Evolutionary conservation across 2,329 filamentous ascomycete species (phyloP), one percentile per base, ranked within the genome.

Genomic region (Zopfia rhizophila): DNA sequence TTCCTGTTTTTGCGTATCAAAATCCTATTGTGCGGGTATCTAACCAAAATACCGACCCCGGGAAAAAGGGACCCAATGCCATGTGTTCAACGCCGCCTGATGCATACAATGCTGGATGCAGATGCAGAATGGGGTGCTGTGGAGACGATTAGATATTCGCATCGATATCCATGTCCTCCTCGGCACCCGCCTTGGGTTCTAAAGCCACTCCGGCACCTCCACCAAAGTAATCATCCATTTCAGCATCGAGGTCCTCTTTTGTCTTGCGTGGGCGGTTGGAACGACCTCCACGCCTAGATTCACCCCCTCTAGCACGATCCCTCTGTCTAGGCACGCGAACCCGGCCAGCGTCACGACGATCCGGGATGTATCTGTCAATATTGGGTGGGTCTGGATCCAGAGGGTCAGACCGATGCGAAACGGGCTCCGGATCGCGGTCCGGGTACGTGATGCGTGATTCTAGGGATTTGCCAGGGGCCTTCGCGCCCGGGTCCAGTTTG

Each of bases 151-250:
- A n/a, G n/a, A n/a, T n/a, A n/a, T n/a, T n/a, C n/a, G n/a, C n/a
- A n/a, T n/a, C n/a, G n/a, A n/a, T n/a, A n/a, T n/a, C n/a, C n/a
- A n/a, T n/a, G n/a, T n/a, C n/a, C n/a, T n/a, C n/a, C n/a, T n/a
- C n/a, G n/a, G n/a, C n/a, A n/a, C n/a, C n/a, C n/a, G n/a, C n/a
- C n/a, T n/a, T n/a, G n/a, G n/a, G n/a, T n/a, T n/a, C n/a, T n/a
- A n/a, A n/a, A n/a, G n/a, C n/a, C n/a, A n/a, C n/a, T n/a, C n/a
- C n/a, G n/a, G n/a, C n/a, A n/a, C n/a, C n/a, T n/a, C n/a, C n/a
- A 27, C 24, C 24, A 78, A 91, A 97, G 72, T 97, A 97, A 66
- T 96, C 90, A 21, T 87, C 91, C 92, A 97, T 97, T 74, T 97
- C 92, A n/a, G 90, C 90, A 69, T 97, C 92, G 28, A 97, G 79